phyloP scores from a whole-genome alignment of 2,329 filamentous ascomycete species.

The Neopestalotiopsis rosae region DNA sequence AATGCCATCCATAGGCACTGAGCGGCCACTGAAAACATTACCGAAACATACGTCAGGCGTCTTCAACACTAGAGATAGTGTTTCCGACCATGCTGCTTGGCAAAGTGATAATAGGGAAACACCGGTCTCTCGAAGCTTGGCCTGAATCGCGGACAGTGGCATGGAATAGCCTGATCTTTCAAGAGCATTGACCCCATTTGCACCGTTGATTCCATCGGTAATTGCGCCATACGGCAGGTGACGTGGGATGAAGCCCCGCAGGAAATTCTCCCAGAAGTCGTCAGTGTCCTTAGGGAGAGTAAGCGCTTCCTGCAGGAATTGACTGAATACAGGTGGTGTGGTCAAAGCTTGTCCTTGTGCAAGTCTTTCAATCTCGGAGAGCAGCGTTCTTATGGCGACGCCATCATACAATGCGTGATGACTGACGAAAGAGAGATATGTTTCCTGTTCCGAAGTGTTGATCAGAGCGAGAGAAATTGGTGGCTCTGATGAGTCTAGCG shows the following conservation, averaged over 20 bases:
- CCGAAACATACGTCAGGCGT: constrained; percentile 81
- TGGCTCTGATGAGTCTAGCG: constrained; percentile 50
- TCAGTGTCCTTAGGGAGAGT: constrained; percentile 54
- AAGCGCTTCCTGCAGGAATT: constrained; percentile 67
- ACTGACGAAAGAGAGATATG: constrained; percentile 55
- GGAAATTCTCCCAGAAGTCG: constrained; percentile 71
- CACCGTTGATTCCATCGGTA: constrained; percentile 7
- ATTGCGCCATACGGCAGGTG: background rate
- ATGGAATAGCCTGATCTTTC: constrained; percentile 25
- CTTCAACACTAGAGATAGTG: constrained; percentile 62
- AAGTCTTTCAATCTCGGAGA: constrained; percentile 71
- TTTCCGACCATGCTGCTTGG: constrained; percentile 75
- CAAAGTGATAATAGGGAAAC: constrained; percentile 69
- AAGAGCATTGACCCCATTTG: constrained; percentile 17
- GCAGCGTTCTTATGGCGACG: constrained; percentile 72
- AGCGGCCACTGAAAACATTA: constrained; percentile 82
- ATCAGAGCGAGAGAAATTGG: constrained; percentile 53
- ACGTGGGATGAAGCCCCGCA: constrained; percentile 46
- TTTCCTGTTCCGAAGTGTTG: constrained; percentile 28
- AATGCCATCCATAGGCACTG: constrained; percentile 67
- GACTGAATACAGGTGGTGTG: constrained; percentile 59
- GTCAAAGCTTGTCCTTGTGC: constrained; percentile 55
- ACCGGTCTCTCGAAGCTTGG: constrained; percentile 55
- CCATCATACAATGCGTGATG: constrained; percentile 92
- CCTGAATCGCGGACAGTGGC: constrained; percentile 52